Percentiles rank a stretch among this genome's conserved stretches.
Evolutionary conservation across 257 asterid species (phyloP).

Genomic region (Ilex aquifolium): DNA sequence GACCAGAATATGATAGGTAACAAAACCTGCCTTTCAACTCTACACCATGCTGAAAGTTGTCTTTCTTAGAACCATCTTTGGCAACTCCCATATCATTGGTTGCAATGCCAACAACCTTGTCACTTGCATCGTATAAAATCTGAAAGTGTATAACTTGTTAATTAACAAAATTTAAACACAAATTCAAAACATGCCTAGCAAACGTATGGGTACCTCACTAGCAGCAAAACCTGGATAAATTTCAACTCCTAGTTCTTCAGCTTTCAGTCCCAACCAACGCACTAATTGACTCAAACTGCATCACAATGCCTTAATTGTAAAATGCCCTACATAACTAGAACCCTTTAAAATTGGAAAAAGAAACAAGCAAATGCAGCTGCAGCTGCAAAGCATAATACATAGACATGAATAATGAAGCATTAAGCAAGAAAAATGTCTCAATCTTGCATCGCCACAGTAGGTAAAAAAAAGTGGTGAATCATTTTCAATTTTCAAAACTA

Average conservation of each 20-base stretch:
- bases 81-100: constrained; percentile 99
- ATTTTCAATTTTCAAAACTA: no score
- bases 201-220: constrained; percentile 61
- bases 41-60: constrained; percentile 84
- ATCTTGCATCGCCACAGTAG: no score
- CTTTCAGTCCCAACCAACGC: constrained; percentile 88
- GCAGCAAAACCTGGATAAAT: constrained; percentile 99
- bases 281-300: constrained; percentile 93
- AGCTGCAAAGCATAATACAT: constrained; percentile 2
- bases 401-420: not conserved
- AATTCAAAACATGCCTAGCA: constrained; percentile 1
- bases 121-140: constrained; percentile 59
- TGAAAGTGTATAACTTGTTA: constrained; percentile 27
- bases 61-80: constrained; percentile 76
- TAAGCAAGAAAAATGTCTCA: no score
- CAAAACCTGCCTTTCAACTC: constrained; percentile 72
- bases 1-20: constrained; percentile 3
- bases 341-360: not conserved
- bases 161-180: constrained; percentile 1
- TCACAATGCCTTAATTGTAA: constrained; percentile 15
- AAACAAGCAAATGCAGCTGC: not conserved
- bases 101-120: constrained; percentile 82
- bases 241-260: constrained; percentile 97
- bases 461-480: no score
- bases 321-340: constrained; percentile 10